These are phyloP conservation scores for Elsinoe arachidis DNA, from an alignment of 2,329 filamentous ascomycete species.

Conservation along the genomic window DNA sequence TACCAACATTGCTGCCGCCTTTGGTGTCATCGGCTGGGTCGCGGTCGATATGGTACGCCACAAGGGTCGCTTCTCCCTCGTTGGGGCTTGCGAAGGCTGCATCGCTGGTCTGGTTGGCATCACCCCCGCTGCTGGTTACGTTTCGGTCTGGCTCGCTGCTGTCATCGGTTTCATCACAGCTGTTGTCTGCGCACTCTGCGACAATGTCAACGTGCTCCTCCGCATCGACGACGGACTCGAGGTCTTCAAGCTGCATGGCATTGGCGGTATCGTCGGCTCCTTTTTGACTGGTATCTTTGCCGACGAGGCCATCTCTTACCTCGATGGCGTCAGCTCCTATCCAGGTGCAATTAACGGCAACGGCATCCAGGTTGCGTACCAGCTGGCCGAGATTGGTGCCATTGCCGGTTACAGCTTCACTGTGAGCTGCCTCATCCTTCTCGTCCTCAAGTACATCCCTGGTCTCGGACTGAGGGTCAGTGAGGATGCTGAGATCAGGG, in stretches of 20 bases:
- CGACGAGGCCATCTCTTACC: constrained; percentile 36
- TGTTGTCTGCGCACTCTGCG: constrained; percentile 41
- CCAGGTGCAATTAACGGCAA: constrained; percentile 47
- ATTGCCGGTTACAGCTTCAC: constrained; percentile 47
- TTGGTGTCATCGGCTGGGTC: constrained; percentile 47
- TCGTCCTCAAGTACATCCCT: constrained; percentile 46
- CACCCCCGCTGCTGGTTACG: constrained; percentile 30
- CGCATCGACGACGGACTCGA: constrained; percentile 51
- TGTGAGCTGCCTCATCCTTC: constrained; percentile 44
- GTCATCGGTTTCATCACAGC: constrained; percentile 50
- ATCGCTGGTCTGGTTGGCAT: constrained; percentile 51
- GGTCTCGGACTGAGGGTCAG: constrained; percentile 46
- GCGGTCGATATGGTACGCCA: constrained; percentile 45
- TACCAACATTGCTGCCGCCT: constrained; percentile 48
- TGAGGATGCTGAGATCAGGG: constrained; percentile 48
- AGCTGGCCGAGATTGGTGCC: constrained; percentile 48
- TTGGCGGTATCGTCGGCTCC: constrained; percentile 50
- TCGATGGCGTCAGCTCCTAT: constrained; percentile 43
- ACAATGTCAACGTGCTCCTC: constrained; percentile 47
- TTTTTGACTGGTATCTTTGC: constrained; percentile 53
- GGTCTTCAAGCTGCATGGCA: constrained; percentile 51
- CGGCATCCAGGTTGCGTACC: constrained; percentile 47
- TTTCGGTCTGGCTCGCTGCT: constrained; percentile 45
- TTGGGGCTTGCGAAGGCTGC: constrained; percentile 49
- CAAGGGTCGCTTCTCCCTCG: constrained; percentile 46